These are phyloP conservation scores for Melanopsichium pennsylvanicum DNA, from an alignment of 1,284 basidiomycete species.

Conservation along the genomic window DNA sequence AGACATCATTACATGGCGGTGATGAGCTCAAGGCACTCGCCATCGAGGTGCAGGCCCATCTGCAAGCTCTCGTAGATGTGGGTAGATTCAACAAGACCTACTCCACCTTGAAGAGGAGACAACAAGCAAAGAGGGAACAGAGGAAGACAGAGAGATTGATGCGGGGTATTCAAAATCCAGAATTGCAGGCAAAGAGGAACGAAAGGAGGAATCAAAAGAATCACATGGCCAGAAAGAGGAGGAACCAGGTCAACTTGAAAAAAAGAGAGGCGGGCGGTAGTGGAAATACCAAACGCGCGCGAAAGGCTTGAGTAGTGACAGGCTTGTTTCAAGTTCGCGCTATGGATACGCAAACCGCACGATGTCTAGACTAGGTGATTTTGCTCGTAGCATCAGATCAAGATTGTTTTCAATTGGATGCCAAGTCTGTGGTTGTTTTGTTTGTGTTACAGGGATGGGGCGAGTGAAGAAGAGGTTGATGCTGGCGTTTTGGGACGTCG, in stretches of 20 bases:
- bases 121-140: slow-evolving; percentile 75
- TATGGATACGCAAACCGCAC: no score
- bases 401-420: no score
- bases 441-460: no score
- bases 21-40: slow-evolving; percentile 85
- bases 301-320: slow-evolving; percentile 9
- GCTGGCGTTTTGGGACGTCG: no score
- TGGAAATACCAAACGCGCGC: slow-evolving; percentile 32
- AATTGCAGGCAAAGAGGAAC: slow-evolving; percentile 40
- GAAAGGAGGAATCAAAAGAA: slow-evolving; percentile 25
- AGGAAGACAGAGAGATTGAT: slow-evolving; percentile 75
- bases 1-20: slow-evolving; percentile 60
- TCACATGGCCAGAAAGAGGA: slow-evolving; percentile 26
- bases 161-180: slow-evolving; percentile 56
- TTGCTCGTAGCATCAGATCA: no score
- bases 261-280: slow-evolving; percentile 34
- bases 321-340: no score
- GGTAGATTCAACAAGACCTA: slow-evolving; percentile 81
- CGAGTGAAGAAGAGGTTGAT: no score
- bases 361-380: no score
- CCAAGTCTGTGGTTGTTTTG: no score
- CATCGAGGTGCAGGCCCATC: slow-evolving; percentile 83
- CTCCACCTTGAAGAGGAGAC: slow-evolving; percentile 78
- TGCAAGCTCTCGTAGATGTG: slow-evolving; percentile 85
- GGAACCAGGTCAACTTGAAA: slow-evolving; percentile 29